phyloP scores from a whole-genome alignment of 257 asterid species.

The Primulina eburnea region DNA sequence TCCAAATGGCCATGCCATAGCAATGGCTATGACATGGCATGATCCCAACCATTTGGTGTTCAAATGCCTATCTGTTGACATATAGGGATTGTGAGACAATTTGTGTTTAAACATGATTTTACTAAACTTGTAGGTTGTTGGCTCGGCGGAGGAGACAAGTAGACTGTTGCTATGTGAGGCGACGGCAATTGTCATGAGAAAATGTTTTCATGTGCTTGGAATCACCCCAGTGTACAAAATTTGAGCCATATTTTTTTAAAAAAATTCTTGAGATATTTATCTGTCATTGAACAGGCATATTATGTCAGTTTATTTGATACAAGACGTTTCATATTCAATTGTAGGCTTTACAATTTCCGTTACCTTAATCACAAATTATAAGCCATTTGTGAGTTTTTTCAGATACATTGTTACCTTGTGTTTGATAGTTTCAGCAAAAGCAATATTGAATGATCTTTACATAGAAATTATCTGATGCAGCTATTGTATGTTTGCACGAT shows the following conservation, averaged over 20 bases:
- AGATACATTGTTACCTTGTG: too few relatives aligned
- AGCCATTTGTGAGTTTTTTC: too few relatives aligned
- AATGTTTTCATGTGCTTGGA: slow-evolving; percentile 82
- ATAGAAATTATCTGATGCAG: background rate
- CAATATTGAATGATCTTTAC: background rate
- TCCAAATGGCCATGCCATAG: background rate
- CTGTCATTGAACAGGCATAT: too few relatives aligned
- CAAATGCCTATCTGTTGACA: background rate
- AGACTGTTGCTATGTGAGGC: slow-evolving; percentile 90
- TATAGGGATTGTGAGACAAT: background rate
- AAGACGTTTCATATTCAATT: too few relatives aligned
- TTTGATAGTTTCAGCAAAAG: background rate
- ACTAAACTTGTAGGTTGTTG: slow-evolving; percentile 56
- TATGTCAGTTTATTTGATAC: too few relatives aligned
- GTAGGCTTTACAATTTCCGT: background rate
- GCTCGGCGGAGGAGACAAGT: slow-evolving; percentile 72
- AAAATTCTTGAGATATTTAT: too few relatives aligned
- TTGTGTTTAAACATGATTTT: background rate
- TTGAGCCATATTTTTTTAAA: slow-evolving; percentile 25
- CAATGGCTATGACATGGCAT: background rate
- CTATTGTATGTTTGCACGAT: background rate
- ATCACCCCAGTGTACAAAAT: slow-evolving; percentile 90
- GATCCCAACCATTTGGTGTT: background rate
- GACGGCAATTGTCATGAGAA: slow-evolving; percentile 86
- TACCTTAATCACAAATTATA: too few relatives aligned